Evolutionary conservation across 371 early-diverging fungal species (phyloP).

Genomic region (Rhizopus microsporus): DNA sequence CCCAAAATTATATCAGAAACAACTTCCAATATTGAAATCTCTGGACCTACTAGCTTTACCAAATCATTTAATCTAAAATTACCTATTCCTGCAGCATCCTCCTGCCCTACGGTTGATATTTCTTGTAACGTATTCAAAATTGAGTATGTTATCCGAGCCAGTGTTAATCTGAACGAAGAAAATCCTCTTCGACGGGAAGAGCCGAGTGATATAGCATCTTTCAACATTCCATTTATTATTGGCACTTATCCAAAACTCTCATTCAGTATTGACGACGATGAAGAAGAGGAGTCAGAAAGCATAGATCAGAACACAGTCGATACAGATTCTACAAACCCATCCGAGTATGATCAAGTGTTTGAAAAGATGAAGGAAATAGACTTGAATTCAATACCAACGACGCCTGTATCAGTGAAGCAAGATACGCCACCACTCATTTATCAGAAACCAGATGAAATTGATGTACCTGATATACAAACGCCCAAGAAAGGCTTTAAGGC

Average conservation of each 20-base stretch:
- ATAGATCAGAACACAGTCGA: neutral
- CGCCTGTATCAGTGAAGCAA: neutral
- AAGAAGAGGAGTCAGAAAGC: neutral
- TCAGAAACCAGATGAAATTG: neutral
- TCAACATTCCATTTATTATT: conserved; percentile 35
- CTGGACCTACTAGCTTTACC: conserved; percentile 19
- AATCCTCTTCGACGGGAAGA: conserved; percentile 16
- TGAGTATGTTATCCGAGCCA: conserved; percentile 36
- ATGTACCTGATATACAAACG: neutral
- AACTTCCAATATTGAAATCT: conserved; percentile 25
- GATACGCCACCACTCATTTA: neutral
- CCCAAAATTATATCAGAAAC: conserved; percentile 9
- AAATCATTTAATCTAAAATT: conserved; percentile 27
- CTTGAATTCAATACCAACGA: neutral
- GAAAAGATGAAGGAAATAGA: conserved; percentile 20
- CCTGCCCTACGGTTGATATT: conserved; percentile 21
- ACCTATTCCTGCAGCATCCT: conserved; percentile 27
- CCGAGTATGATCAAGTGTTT: conserved; percentile 12
- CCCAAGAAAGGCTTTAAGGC: neutral
- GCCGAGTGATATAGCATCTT: conserved; percentile 20
- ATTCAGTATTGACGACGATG: conserved; percentile 42
- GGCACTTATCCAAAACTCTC: conserved; percentile 43
- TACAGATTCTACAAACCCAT: neutral
- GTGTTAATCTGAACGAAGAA: conserved; percentile 38
- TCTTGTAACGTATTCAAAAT: conserved; percentile 25